These are phyloP conservation scores for Taphrina deformans DNA, from an alignment of 1,139 yeast species.

Conservation along the genomic window DNA sequence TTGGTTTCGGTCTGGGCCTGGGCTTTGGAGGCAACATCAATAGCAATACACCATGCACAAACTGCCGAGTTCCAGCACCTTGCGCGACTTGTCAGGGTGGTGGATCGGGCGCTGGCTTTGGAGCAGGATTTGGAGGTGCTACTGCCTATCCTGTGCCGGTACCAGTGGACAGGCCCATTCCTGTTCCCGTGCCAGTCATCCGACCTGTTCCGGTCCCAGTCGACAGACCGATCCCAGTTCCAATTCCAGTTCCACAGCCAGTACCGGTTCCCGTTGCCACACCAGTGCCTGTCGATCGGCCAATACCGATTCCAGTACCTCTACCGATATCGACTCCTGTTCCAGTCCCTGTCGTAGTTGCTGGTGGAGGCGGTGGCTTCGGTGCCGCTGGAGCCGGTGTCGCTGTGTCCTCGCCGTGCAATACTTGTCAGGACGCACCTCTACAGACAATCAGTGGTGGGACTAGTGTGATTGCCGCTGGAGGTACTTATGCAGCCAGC, in stretches of 20 bases:
- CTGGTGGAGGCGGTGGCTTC: not conserved
- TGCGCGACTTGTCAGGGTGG: not conserved
- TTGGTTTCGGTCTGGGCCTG: not conserved
- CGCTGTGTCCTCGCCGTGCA: not conserved
- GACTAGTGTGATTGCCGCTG: not conserved
- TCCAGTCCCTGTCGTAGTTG: not conserved
- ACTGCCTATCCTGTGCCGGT: not conserved
- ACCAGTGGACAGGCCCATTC: slow-evolving; percentile 3
- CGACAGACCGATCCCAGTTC: slow-evolving; percentile 1
- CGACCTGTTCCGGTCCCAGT: slow-evolving; percentile 6
- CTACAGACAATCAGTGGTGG: not conserved
- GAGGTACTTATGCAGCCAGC: too few species aligned
- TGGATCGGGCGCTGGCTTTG: not conserved
- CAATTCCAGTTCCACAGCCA: not conserved
- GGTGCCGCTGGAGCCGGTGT: not conserved
- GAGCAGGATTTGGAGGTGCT: not conserved
- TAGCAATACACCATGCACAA: not conserved
- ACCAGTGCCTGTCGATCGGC: not conserved
- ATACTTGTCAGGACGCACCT: not conserved
- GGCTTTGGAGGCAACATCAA: not conserved
- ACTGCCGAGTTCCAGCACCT: not conserved
- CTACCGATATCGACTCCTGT: not conserved
- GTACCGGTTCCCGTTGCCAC: not conserved
- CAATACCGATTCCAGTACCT: not conserved
- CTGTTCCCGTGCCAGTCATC: not conserved